A percentile compares a stretch with the other conserved stretches of the same genome.
These are phyloP conservation scores for Akebia trifoliata DNA, from an alignment of 164 flowering plant genomes.

Conservation along the genomic window DNA sequence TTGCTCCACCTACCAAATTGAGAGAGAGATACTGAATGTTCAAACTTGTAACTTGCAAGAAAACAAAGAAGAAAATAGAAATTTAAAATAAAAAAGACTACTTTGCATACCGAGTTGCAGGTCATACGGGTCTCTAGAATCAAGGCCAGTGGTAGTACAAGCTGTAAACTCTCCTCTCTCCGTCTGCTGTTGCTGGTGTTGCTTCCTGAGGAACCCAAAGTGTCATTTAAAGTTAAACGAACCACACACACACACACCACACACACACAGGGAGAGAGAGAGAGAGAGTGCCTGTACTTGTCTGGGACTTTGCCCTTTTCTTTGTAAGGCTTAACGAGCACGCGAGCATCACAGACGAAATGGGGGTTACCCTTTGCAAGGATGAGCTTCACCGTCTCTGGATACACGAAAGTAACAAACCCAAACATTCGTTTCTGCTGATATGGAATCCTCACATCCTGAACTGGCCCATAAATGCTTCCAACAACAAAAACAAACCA, in stretches of 20 bases:
- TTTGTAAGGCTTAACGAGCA: constrained; percentile 98
- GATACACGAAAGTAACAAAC: constrained; percentile 79
- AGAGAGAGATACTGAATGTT: too few relatives aligned
- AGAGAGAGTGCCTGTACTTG: constrained; percentile 42
- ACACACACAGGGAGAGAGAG: background rate
- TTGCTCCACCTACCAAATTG: constrained; percentile 37
- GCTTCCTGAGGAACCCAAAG: constrained; percentile 49
- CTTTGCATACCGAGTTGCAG: constrained; percentile 54
- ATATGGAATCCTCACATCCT: constrained; percentile 95
- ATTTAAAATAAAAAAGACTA: background rate
- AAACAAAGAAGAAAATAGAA: background rate
- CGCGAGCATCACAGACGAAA: constrained; percentile 94
- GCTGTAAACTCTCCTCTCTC: constrained; percentile 66
- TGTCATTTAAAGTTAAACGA: background rate
- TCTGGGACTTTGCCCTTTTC: constrained; percentile 93
- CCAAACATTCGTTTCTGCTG: constrained; percentile 99
- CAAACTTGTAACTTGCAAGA: background rate
- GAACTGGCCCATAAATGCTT: constrained; percentile 94
- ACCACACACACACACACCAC: background rate
- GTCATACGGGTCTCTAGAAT: constrained; percentile 76
- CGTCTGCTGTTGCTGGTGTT: constrained; percentile 51
- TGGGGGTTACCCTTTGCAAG: constrained; percentile 96
- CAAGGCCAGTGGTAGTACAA: constrained; percentile 59
- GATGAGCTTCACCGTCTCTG: constrained; percentile 91
- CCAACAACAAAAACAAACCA: constrained; percentile 18